These are phyloP conservation scores for Rosa multiflora DNA, from an alignment of 306 rosid species.

Conservation along the genomic window DNA sequence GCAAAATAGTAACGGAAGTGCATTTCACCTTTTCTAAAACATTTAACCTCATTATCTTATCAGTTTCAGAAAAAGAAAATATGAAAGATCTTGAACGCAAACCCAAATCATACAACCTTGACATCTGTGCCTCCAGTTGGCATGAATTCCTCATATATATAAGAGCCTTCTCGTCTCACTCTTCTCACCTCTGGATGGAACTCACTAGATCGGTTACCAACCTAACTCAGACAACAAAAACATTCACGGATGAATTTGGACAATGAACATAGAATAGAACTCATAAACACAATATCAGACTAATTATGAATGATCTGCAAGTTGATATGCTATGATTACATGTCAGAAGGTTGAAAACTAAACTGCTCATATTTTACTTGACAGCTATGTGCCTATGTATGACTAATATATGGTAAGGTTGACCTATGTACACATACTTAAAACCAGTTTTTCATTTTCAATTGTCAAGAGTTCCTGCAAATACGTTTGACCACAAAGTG, in stretches of 20 bases:
- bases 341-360: too few relatives aligned
- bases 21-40: not conserved
- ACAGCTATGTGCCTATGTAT: too few relatives aligned
- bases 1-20: not conserved
- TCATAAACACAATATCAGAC: too few relatives aligned
- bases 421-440: conserved; percentile 19
- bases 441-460: conserved; percentile 15
- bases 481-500: conserved; percentile 7
- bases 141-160: conserved; percentile 95
- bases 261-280: not conserved
- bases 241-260: conserved; percentile 27
- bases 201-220: conserved; percentile 97
- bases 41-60: conserved; percentile 1
- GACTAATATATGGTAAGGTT: not conserved
- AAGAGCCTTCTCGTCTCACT: conserved; percentile 97
- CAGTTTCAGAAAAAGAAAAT: not conserved
- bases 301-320: too few relatives aligned
- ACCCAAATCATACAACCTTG: conserved; percentile 58
- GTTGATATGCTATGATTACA: too few relatives aligned
- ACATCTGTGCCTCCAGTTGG: conserved; percentile 99
- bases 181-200: conserved; percentile 93
- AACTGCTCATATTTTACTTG: too few relatives aligned
- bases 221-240: conserved; percentile 47
- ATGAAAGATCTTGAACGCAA: conserved; percentile 24
- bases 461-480: not conserved